Evolutionary conservation across 2,329 filamentous ascomycete species (phyloP), one percentile per base, ranked within the genome.

Genomic region (Fusarium sp.): DNA sequence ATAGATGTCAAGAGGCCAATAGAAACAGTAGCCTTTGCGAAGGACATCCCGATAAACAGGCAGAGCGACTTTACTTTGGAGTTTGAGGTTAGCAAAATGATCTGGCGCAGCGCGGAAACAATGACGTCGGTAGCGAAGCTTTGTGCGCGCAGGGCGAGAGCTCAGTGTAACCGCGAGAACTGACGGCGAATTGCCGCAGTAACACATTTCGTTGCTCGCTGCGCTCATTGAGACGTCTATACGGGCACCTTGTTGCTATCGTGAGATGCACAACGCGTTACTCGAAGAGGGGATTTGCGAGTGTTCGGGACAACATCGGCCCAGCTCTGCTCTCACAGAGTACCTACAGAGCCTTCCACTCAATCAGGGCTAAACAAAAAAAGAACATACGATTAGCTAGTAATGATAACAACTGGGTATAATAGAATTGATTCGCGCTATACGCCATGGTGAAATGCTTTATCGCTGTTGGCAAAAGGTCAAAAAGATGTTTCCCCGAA

Each of bases 401-500:
- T 18, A 9, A 8, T n/a, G 9, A 3, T n/a, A 9, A 32, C 4
- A 4, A 35, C 32, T 35, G 11, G 24, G 8, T 8, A n/a, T 50
- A 11, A 9, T 36, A 32, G 4, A n/a, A 13, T 50, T n/a, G 11
- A 50, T n/a, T 13, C 4, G 18, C 15, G 28, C 3, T 7, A 30
- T 22, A n/a, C 15, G 9, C 4, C 6, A 22, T 22, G 22, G 18
- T 38, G 2, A 15, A 39, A 8, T 35, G 6, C 14, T 3, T 26
- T n/a, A 5, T 12, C 6, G 6, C 18, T 24, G 8, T 17, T 7
- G 3, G 8, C 3, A 9, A 9, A 24, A 18, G 5, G 7, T 3
- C 9, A 47, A 68, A 59, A 66, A 59, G 14, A 11, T 45, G 17
- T 20, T 30, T 67, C 65, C 65, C 65, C 65, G 65, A 67, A 67